Evolutionary conservation across 2,329 filamentous ascomycete species (phyloP).

Genomic region (Trichoderma atroviride): DNA sequence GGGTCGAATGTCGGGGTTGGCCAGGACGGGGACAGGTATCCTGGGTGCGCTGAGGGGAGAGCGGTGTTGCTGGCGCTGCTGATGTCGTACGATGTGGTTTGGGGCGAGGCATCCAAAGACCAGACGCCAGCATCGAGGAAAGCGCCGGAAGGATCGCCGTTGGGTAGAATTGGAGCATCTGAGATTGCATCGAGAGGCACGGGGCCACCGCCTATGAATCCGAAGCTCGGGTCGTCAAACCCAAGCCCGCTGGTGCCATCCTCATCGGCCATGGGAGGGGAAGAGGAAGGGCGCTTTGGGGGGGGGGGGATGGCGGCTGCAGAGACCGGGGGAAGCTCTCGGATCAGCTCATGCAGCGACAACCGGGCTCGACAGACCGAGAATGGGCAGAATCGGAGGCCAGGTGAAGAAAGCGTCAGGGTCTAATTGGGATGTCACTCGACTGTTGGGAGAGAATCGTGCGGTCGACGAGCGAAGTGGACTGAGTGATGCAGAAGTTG

Average conservation of each 20-base stretch:
- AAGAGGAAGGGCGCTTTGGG: conserved; percentile 14
- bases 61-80: conserved; percentile 42
- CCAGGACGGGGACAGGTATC: conserved; percentile 43
- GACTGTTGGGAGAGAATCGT: conserved; percentile 18
- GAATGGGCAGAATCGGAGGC: conserved; percentile 17
- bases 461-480: conserved; percentile 17
- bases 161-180: conserved; percentile 37
- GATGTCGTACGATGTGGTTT: conserved; percentile 51
- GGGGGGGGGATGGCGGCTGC: conserved; percentile 2
- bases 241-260: conserved; percentile 47
- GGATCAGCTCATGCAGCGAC: conserved; percentile 26
- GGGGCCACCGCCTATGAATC: conserved; percentile 42
- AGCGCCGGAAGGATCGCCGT: conserved; percentile 42
- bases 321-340: conserved; percentile 22
- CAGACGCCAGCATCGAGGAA: conserved; percentile 44
- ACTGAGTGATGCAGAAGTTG: conserved; percentile 24
- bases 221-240: conserved; percentile 48
- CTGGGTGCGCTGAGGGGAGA: conserved; percentile 39
- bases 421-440: conserved; percentile 19
- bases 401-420: conserved; percentile 21
- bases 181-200: conserved; percentile 37
- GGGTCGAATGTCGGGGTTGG: conserved; percentile 39
- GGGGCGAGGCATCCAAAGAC: conserved; percentile 52
- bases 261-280: conserved; percentile 44
- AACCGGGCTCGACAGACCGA: conserved; percentile 11